Base-by-base conservation (phyloP, 2,329 filamentous ascomycete genomes). In the Alternaria sp. region DNA sequence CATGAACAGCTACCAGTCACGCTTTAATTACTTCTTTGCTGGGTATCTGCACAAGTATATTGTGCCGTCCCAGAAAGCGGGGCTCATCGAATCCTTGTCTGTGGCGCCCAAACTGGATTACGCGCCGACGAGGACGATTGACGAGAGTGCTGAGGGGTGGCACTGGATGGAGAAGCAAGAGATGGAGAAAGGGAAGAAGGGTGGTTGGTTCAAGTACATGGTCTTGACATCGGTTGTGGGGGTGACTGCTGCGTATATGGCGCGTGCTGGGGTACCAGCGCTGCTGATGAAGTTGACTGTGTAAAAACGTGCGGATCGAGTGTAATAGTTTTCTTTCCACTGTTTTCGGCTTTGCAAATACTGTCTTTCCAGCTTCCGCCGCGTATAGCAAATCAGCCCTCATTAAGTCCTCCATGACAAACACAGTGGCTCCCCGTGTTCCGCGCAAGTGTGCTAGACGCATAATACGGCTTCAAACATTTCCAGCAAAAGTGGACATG, bases 401-500 rank as follows among this genome's bases (percentile, higher is more conserved):
- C 43, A 12, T 21, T 17, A 19, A 52, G 13, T n/a, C 36, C 36
- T n/a, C 36, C 36, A 40, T 40, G 36, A 40, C 36, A 40, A 40
- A 40, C 15, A 40, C 36, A 40, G 8, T 40, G 15, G 15, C 15
- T n/a, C 3, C 36, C 15, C 5, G 36, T 40, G 36, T 40, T 40
- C 7, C 36, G 36, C 9, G 36, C 36, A 40, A 40, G 36, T 3
- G 36, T 40, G n/a, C 63, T 66, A 3, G 44, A 50, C 9, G 28
- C 32, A 36, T n/a, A 15, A 64, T 73, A 79, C n/a, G 63, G 60
- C 25, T 72, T 76, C 32, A 76, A 62, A 63, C 76, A 83, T 47
- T 72, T 43, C 79, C 79, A 83, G 67, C 81, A 83, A 62, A 83
- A 83, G 61, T 81, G 71, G 51, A 73, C 69, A 23, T 58, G 69